A percentile compares a stretch with the other conserved stretches of the same genome.
These are phyloP conservation scores for Clarireedia homoeocarpa DNA, from an alignment of 2,329 filamentous ascomycete genomes.

Conservation along the genomic window DNA sequence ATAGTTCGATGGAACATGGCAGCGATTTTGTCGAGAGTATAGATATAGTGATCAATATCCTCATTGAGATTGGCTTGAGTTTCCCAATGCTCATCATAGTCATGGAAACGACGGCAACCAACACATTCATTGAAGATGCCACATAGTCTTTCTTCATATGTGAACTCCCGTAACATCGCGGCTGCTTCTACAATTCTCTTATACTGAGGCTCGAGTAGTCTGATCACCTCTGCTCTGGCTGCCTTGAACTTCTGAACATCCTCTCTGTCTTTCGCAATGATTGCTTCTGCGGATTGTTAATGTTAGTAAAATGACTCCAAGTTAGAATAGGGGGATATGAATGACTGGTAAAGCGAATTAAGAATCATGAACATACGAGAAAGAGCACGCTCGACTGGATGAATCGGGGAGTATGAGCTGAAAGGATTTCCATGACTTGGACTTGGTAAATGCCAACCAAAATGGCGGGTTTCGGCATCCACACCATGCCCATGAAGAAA, in stretches of 20 bases:
- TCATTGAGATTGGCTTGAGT: background rate
- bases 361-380: slow-evolving; percentile 1
- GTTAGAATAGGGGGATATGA: too few relatives aligned
- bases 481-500: background rate
- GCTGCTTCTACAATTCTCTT: slow-evolving; percentile 3
- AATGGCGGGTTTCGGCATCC: background rate
- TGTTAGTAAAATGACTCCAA: background rate
- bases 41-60: slow-evolving; percentile 8
- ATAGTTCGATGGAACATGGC: background rate
- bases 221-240: background rate
- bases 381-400: slow-evolving; percentile 5
- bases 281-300: background rate
- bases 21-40: slow-evolving; percentile 4
- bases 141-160: background rate
- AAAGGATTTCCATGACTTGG: slow-evolving; percentile 6
- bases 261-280: background rate
- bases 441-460: background rate
- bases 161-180: slow-evolving; percentile 1
- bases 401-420: background rate
- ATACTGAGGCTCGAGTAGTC: slow-evolving; percentile 8
- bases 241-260: slow-evolving; percentile 4
- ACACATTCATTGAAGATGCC: slow-evolving; percentile 3
- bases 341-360: background rate
- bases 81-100: slow-evolving; percentile 3
- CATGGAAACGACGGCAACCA: slow-evolving; percentile 1